These are phyloP conservation scores for Podaxis sp. DNA, from an alignment of 768 basidiomycete genomes.

Conservation along the genomic window DNA sequence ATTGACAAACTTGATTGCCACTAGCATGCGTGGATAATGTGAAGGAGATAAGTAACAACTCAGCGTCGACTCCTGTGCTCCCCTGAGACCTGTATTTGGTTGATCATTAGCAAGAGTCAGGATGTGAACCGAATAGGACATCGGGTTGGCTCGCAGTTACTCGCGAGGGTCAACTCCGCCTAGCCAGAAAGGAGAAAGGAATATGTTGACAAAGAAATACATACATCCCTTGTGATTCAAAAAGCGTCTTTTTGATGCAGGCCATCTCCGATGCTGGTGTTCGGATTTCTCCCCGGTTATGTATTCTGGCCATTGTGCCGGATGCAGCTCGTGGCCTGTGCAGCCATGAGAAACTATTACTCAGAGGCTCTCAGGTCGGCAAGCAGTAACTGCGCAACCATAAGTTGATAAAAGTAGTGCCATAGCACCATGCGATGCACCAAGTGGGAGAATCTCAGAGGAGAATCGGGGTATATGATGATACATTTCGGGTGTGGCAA, in stretches of 20 bases:
- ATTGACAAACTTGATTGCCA: neutral
- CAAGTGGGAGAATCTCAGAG: neutral
- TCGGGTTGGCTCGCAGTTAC: neutral
- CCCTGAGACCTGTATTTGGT: neutral
- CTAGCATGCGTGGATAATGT: neutral
- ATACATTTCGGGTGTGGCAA: neutral
- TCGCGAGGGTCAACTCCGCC: neutral
- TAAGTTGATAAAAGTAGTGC: constrained; percentile 7
- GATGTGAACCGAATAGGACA: neutral
- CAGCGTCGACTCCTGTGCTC: neutral
- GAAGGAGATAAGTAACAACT: neutral
- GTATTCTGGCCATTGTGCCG: neutral
- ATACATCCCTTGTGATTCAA: constrained; percentile 4
- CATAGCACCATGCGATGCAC: neutral
- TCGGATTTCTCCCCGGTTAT: neutral
- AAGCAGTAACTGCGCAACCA: neutral
- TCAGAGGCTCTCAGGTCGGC: neutral
- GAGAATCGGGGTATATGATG: neutral
- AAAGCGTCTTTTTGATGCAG: neutral
- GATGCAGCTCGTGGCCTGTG: neutral
- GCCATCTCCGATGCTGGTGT: neutral
- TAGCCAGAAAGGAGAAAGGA: neutral
- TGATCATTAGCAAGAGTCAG: neutral
- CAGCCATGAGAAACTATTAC: neutral
- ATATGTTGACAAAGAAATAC: neutral